Base-by-base conservation (phyloP, 2,329 filamentous ascomycete species). In the Dactylonectria macrodidyma region DNA sequence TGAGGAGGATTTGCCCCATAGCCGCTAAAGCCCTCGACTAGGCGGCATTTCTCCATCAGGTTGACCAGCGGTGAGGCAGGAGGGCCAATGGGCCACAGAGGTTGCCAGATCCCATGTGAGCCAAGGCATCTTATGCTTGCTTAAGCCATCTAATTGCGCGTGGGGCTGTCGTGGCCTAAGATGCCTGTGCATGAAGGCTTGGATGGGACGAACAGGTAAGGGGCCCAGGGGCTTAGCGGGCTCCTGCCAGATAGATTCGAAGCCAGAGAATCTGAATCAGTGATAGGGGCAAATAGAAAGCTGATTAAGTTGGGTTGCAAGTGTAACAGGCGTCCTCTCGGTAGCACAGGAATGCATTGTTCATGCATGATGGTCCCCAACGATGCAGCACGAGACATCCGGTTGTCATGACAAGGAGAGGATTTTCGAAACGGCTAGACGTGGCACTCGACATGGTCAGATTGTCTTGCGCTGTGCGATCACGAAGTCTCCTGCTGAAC, bases 1-100 rank as follows among this genome's bases (percentile, higher is more conserved):
- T 58, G 44, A 36, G 52, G 51, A 61, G 47, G 59, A 54, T 65
- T 66, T 44, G n/a, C 41, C 52, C 52, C 19, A 58, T 51, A 30
- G 19, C 22, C 51, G 26, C 34, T 44, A 30, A 30, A 52, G 2
- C n/a, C 12, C 26, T 46, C 46, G 51, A 33, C 51, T 46, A 57
- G 55, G 46, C 11, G 34, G 54, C 46, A 24, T 51, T 41, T 61
- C 36, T 33, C 22, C 46, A 36, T 46, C 22, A 44, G 33, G 22
- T 54, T 55, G 50, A 50, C 41, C 41, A 16, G 33, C 33, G 48
- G 24, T 51, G 46, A 51, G 60, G 44, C 46, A 22, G 9, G 24
- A 51, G 14, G 24, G 16, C 24, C 54, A 56, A 52, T 44, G 50
- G 48, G 55, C 38, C 41, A 54, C 33, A 48, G 19, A 12, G 34